Evolutionary conservation across 2,329 filamentous ascomycete genomes (phyloP), one percentile per base, ranked within the genome.

Genomic region (Cladosporium sp.): DNA sequence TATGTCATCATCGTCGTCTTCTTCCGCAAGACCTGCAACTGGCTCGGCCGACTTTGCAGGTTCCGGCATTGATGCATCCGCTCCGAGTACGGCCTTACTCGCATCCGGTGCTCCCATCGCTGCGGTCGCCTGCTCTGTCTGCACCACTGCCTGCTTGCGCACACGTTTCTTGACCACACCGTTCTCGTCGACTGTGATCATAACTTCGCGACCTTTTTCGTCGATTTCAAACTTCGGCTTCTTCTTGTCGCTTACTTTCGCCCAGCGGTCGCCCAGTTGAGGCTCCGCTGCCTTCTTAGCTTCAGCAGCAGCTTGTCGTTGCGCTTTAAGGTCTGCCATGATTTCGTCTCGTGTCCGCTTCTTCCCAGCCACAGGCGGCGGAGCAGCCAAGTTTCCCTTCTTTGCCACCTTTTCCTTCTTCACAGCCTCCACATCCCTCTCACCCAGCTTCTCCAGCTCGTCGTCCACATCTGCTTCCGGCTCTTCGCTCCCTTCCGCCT

Each of bases 381-480:
- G 45, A 16, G 45, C 35, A 11, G 70, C 68, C 66, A 76, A 75
- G 36, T 67, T 71, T 2, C 78, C 78, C 43, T 61, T 67, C 66
- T 80, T 80, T 56, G 75, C 72, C 38, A 67, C 68, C 57, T 73
- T 70, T 61, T 84, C 78, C 51, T 82, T 77, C 61, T 86, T 60
- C 57, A 86, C 72, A 11, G 85, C 80, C 27, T 80, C 84, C 20
- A 92, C 76, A 65, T 88, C 83, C 67, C 86, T 86, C 56, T 79
- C 71, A 38, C 78, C 77, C 36, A 85, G 59, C 53, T 78, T 76
- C 16, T 75, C 72, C 43, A 76, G 68, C 53, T 74, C 73, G 12
- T 73, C 68, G 27, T 76, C 73, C 1, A 72, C 54, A 52, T 72
- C 64, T 13, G 29, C 47, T 4, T 20, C 30, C 25, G 18, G 18